phyloP scores from a whole-genome alignment of 208 protist species.

The Phytomonas serpens region DNA sequence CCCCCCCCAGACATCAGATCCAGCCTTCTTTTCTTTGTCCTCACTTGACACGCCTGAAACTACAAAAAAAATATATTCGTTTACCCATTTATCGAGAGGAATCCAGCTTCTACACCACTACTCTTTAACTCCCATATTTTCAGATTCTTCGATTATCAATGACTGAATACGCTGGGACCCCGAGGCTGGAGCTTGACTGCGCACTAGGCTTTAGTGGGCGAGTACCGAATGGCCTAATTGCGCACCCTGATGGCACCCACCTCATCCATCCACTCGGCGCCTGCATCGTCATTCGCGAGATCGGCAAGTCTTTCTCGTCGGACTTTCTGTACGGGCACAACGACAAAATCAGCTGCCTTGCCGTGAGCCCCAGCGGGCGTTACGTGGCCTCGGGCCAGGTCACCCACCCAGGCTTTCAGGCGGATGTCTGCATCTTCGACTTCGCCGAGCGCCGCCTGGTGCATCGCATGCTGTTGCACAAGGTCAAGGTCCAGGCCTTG shows the following conservation, averaged over 20 bases:
- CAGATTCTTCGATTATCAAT: slow-evolving; percentile 14
- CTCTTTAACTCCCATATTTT: background rate
- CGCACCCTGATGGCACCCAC: slow-evolving; percentile 87
- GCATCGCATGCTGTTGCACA: slow-evolving; percentile 92
- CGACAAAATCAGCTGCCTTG: slow-evolving; percentile 91
- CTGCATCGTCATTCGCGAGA: slow-evolving; percentile 88
- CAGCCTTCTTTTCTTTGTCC: slow-evolving; percentile 7
- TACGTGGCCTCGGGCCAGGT: slow-evolving; percentile 93
- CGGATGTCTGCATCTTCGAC: slow-evolving; percentile 91
- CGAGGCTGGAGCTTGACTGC: slow-evolving; percentile 67
- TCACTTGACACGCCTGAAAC: background rate
- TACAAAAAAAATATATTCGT: slow-evolving; percentile 3
- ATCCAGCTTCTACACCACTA: too few species aligned
- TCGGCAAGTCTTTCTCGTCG: slow-evolving; percentile 58
- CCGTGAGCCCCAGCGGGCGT: slow-evolving; percentile 82
- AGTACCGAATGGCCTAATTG: slow-evolving; percentile 72
- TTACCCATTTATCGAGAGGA: background rate
- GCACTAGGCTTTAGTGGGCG: slow-evolving; percentile 82
- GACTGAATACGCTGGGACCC: slow-evolving; percentile 52
- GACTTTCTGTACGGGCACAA: slow-evolving; percentile 94
- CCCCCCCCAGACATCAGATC: background rate
- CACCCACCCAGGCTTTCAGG: slow-evolving; percentile 93
- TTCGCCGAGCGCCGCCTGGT: slow-evolving; percentile 79
- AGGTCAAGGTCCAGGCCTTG: slow-evolving; percentile 91
- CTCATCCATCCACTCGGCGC: slow-evolving; percentile 91